Conservation (phyloP, 495 filamentous ascomycete genomes). For the Paragyromitra xinjiangensis region DNA sequence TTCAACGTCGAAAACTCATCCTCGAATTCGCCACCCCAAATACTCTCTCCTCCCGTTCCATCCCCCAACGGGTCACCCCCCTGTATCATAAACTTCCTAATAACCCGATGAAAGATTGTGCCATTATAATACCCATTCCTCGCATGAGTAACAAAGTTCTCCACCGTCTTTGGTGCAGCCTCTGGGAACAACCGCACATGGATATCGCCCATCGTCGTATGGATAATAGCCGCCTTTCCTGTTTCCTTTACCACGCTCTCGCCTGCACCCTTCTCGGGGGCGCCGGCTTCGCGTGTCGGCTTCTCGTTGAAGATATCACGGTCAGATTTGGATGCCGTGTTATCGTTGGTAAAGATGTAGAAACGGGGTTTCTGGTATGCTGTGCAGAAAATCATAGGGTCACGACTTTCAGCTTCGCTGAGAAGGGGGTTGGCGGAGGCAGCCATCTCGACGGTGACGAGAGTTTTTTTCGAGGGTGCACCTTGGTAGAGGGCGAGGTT, state of each 20-base stretch:
- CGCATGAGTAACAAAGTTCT: constrained; percentile 95
- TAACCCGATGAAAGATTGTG: constrained; percentile 96
- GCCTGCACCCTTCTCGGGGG: constrained; percentile 28
- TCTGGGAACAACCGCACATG: constrained; percentile 92
- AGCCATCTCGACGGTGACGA: constrained; percentile 97
- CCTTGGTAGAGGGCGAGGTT: constrained; percentile 93
- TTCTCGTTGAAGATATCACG: constrained; percentile 97
- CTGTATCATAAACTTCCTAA: constrained; percentile 98
- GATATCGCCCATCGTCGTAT: constrained; percentile 95
- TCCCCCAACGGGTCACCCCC: constrained; percentile 93
- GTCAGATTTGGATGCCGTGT: constrained; percentile 80
- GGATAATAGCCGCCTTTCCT: constrained; percentile 81
- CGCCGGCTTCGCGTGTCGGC: constrained; percentile 63
- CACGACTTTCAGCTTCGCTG: constrained; percentile 88
- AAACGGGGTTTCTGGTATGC: constrained; percentile 90
- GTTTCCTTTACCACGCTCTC: constrained; percentile 67
- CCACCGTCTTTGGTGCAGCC: constrained; percentile 92
- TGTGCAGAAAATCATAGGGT: constrained; percentile 86
- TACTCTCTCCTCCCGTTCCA: constrained; percentile 93
- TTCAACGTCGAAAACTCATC: constrained; percentile 92
- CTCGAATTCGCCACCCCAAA: constrained; percentile 95
- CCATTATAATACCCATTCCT: constrained; percentile 93
- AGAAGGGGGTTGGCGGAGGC: constrained; percentile 92
- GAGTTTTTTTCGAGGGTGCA: constrained; percentile 86
- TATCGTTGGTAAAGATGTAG: constrained; percentile 97